Evolutionary conservation across 331 rosid species (phyloP), one percentile per base, ranked within the genome.

Genomic region (Prunus yedoensis): DNA sequence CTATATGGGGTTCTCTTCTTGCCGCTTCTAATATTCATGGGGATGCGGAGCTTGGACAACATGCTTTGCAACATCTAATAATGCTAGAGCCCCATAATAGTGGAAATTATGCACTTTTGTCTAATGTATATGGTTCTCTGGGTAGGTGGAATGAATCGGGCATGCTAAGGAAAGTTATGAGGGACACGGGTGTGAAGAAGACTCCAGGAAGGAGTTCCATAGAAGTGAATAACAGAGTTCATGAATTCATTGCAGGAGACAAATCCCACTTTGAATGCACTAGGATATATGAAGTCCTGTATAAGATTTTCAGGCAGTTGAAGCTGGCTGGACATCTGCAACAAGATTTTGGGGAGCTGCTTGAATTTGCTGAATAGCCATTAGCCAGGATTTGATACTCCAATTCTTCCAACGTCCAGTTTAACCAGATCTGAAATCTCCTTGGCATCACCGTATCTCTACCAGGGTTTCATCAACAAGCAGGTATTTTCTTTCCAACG

Each of bases 1-100:
- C 91, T 10, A 80, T 90, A 77, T 90, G 96, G 93, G 96, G 96
- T 77, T 88, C 93, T 51, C 86, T 90, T 80, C 91, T 90, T 80
- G 88, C 93, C 57, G 87, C 87, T 74, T 77, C 93, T 52, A 80
- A 82, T 62, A 80, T 73, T 56, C 85, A 84, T 56, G 82, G 87
- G 15, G 79, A 88, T 83, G 81, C 83, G 13, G 89, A 75, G 65
- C 85, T 90, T 51, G 93, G 91, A 20, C 81, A 74, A 41, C 86
- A 68, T 71, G 91, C 93, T 50, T 76, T 85, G 76, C 64, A 68
- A 53, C 86, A 78, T 78, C 83, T 90, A 12, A 59, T 82, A 28
- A 68, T 49, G 86, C 54, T 90, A 71, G 93, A 90, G 82, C 93
- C 93, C 16, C 76, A 70, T n/a, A 82, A 85, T 66, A 74, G 89